Base-by-base conservation (phyloP, 2,329 filamentous ascomycete genomes). In the Rhynchosporium graminicola region DNA sequence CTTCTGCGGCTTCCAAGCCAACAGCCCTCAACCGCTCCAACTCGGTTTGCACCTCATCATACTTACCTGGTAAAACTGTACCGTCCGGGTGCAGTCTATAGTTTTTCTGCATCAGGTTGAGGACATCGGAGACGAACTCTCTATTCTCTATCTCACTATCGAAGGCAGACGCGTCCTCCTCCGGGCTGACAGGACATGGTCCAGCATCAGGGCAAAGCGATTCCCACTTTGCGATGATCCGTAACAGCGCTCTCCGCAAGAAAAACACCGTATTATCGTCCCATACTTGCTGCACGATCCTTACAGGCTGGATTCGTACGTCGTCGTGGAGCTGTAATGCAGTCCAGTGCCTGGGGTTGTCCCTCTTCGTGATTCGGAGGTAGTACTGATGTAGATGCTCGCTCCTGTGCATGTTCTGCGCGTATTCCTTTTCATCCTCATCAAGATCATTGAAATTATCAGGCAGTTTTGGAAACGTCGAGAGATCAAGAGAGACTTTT, bases 61-160 rank as follows among this genome's bases (percentile, higher is more conserved):
- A 65, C 40, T 58, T 50, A 47, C 20, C 33, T 3, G 63, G 51
- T 8, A 54, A 45, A 20, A 65, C 50, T 42, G 46, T 56, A n/a
- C 63, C 56, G 29, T 65, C 51, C 9, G 48, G 59, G 57, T 20
- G 5, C 20, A 65, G 31, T 1, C 59, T 60, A 20, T 40, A 65
- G 51, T 61, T 63, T 4, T 65, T 40, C 36, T 56, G 51, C 26
- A 65, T 28, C 5, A 59, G 26, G 3, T 31, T 63, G 26, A 63
- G 48, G 38, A 42, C 54, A 13, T 60, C 57, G 33, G 10, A 7
- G 43, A 65, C 55, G 51, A 26, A 45, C 7, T 33, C 50, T 51
- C 45, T 57, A 6, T 45, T 63, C 47, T 63, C 61, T 36, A n/a
- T 29, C 63, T 65, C 60, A 42, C 20, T 26, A 4, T 28, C 28